Evolutionary conservation across 129 eudicot species (phyloP), one percentile per base, ranked within the genome.

Genomic region (Helichrysum umbraculigerum): DNA sequence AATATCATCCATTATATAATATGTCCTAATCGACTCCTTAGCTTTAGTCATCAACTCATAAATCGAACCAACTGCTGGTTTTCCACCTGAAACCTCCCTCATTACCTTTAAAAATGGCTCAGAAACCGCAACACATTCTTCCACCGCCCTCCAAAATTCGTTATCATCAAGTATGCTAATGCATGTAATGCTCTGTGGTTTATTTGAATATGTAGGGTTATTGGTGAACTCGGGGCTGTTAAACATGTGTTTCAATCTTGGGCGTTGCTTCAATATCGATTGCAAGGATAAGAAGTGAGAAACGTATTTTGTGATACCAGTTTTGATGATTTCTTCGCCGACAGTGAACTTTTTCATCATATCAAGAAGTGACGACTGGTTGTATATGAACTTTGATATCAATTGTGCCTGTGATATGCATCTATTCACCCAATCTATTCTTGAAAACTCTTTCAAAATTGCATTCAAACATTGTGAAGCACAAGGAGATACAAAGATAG

Each of bases 11-110:
- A 93, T 93, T 1, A 93, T 93, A 77, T 90, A 93, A 68, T 90
- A 93, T 2, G 98, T 90, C 84, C 98, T 74, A 33, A 93, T 90
- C 1, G 97, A 93, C 80, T 93, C 97, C 73, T 90, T 90, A 54
- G 98, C 97, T 78, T 86, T 85, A 0, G 94, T 93, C 98, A 93
- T 88, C 79, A 93, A 29, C 81, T 93, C 98, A 56, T 93, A 93
- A 42, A 93, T 79, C 79, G 73, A 83, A 62, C 98, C 97, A 72
- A 87, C 95, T 2, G 91, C 92, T 14, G 97, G 91, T 83, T 90
- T 93, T 35, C 96, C 91, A 41, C 90, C 89, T 16, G 92, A 86
- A 17, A 90, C 91, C 80, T 93, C 98, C 83, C 97, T 83, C 88
- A 87, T 83, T 34, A 90, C 96, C 51, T 85, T 93, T 71, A 93